Percentiles rank a stretch among this genome's conserved stretches.
Conservation (phyloP, 2,329 filamentous ascomycete species). For the Botrytis aclada region DNA sequence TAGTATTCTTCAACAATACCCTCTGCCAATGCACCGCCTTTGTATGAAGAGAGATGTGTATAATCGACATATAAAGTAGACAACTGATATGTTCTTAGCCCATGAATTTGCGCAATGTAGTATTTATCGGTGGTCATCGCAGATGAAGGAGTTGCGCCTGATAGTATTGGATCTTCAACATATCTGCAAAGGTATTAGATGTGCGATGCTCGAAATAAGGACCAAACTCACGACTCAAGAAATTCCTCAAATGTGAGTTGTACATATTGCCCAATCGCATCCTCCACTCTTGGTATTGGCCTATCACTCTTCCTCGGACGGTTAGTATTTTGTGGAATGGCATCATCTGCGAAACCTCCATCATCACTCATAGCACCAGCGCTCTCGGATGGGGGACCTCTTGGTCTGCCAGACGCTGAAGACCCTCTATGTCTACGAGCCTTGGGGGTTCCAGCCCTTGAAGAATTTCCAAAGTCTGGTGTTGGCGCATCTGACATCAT, state of each 20-base stretch:
- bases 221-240: slow-evolving; percentile 62
- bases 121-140: slow-evolving; percentile 75
- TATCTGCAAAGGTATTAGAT: slow-evolving; percentile 45
- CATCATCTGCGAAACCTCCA: slow-evolving; percentile 63
- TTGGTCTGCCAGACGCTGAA: slow-evolving; percentile 33
- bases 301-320: slow-evolving; percentile 43
- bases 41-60: slow-evolving; percentile 74
- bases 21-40: slow-evolving; percentile 77
- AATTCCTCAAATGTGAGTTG: slow-evolving; percentile 77
- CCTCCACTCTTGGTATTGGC: slow-evolving; percentile 68
- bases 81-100: slow-evolving; percentile 69
- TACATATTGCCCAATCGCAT: slow-evolving; percentile 70
- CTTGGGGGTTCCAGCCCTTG: slow-evolving; percentile 32
- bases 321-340: slow-evolving; percentile 54
- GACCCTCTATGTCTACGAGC: slow-evolving; percentile 32
- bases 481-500: slow-evolving; percentile 37
- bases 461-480: slow-evolving; percentile 32
- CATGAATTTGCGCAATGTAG: slow-evolving; percentile 80
- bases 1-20: slow-evolving; percentile 91
- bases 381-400: slow-evolving; percentile 59
- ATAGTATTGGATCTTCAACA: slow-evolving; percentile 64
- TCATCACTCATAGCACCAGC: slow-evolving; percentile 59
- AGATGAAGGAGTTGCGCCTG: slow-evolving; percentile 62
- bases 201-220: slow-evolving; percentile 30
- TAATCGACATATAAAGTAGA: slow-evolving; percentile 87